phyloP scores from a whole-genome alignment of 225 moss, liverwort and hornwort species.

The Polytrichum formosum region DNA sequence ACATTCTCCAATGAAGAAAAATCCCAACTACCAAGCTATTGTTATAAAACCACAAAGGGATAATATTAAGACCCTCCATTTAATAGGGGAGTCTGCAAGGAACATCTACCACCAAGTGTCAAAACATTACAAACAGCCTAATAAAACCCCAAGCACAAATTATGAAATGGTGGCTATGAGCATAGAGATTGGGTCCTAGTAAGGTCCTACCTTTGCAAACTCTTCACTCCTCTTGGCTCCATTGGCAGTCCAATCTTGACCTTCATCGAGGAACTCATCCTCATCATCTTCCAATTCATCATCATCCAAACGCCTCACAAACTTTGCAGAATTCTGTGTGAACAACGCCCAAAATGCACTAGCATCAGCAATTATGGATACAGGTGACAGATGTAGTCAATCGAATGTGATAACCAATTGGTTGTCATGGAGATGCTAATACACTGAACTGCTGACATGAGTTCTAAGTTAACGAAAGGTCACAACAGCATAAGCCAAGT shows the following conservation, averaged over 20 bases:
- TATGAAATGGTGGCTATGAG: no score
- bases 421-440: conserved; percentile 4
- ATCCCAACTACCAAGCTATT: background rate
- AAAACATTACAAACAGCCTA: no score
- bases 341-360: background rate
- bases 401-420: background rate
- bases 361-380: background rate
- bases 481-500: background rate
- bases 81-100: background rate
- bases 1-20: background rate
- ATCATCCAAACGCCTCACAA: conserved; percentile 64
- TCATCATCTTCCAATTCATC: conserved; percentile 59
- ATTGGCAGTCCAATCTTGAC: conserved; percentile 25
- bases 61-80: background rate
- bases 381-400: no score
- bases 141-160: no score
- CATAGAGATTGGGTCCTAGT: background rate
- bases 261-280: conserved; percentile 39
- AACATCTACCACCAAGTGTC: no score
- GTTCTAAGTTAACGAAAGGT: no score
- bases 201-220: conserved; percentile 16
- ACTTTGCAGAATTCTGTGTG: conserved; percentile 61
- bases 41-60: background rate
- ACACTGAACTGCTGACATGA: background rate
- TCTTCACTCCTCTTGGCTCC: conserved; percentile 12